Evolutionary conservation across 768 basidiomycete species (phyloP), one percentile per base, ranked within the genome.

Genomic region (Lactifluus pinguis): DNA sequence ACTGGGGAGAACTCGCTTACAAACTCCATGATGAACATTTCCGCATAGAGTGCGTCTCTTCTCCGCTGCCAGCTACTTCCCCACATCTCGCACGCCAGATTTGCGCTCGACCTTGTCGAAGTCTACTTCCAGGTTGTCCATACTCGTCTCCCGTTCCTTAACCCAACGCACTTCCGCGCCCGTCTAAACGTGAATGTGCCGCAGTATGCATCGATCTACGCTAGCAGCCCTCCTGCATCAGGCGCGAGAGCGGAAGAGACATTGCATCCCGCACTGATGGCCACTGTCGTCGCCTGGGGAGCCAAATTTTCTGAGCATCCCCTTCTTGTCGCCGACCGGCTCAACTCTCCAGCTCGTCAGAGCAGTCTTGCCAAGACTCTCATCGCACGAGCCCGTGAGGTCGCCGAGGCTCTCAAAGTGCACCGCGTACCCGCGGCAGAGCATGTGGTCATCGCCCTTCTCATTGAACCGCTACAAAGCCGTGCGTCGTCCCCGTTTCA

Each of bases 51-150:
- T 95, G 76, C 73, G 92, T 89, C 64, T 53, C 42, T 48, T 49
- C 61, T 21, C 36, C 38, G 32, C 48, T n/a, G 8, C 36, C 53
- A 32, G 19, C 55, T 49, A 63, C 65, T 57, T 47, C 55, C 50
- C 21, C 59, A 32, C 47, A 38, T 45, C 14, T 65, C 48, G 49
- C 67, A 49, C 61, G 39, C 66, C 66, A 97, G 94, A 73, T 90
- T 98, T 69, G 88, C 92, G 3, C 83, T 88, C 55, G 93, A 98
- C 74, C 85, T 97, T 55, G 85, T 95, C 69, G 92, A 97, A 74
- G 92, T 95, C 49, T 98, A 87, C 75, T 95, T 95, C 71, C 91
- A 95, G 72, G 89, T 90, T 62, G 88, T 91, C 44, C 92, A 95
- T 72, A 87, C 89, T 29, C 85, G 94, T 57, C 78, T 91, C 60